Conservation (phyloP, 2,329 filamentous ascomycete species). For the Tolypocladium tundrense region DNA sequence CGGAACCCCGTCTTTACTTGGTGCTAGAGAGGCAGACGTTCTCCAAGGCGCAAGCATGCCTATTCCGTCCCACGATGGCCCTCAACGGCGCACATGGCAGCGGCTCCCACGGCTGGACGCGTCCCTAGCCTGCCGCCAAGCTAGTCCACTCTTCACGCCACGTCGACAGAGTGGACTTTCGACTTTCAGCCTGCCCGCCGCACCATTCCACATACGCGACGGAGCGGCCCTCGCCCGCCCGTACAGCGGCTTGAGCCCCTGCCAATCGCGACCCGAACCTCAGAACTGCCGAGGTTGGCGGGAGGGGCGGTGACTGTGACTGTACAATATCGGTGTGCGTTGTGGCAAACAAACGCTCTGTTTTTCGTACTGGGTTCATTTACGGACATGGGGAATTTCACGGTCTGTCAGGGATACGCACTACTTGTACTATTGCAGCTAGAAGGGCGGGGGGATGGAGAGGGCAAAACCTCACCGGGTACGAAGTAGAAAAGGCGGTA, state of each 20-base stretch:
- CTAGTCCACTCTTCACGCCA: neutral
- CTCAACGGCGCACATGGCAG: neutral
- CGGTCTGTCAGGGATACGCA: neutral
- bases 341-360: neutral
- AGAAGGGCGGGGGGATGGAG: neutral
- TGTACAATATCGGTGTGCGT: neutral
- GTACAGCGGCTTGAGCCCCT: neutral
- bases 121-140: neutral
- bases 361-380: neutral
- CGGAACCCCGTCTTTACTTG: constrained; percentile 95
- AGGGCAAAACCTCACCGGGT: neutral
- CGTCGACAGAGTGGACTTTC: neutral
- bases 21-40: constrained; percentile 49
- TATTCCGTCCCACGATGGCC: neutral
- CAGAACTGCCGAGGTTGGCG: neutral
- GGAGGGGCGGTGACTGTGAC: neutral
- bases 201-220: neutral
- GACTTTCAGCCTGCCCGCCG: neutral
- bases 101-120: neutral
- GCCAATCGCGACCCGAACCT: neutral
- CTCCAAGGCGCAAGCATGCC: neutral
- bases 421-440: neutral
- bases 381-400: neutral
- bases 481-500: neutral
- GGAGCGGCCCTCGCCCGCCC: neutral